Percentiles rank a stretch among this genome's conserved stretches.
Conservation (phyloP, 352 stramenopile species). For the Peronospora belbahrii region DNA sequence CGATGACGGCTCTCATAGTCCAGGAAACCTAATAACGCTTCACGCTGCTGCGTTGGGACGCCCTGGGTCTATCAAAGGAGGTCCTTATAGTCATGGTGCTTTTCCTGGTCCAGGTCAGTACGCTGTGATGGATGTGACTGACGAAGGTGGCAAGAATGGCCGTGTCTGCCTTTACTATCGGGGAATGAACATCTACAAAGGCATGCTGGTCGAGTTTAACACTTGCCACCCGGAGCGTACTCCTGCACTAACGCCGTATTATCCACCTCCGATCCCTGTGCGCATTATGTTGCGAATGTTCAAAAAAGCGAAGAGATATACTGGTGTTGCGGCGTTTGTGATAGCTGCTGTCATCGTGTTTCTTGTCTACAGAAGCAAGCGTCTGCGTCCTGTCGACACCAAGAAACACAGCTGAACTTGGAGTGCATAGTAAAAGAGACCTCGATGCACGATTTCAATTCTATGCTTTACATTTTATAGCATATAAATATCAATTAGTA, state of each 20-base stretch:
- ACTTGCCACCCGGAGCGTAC: constrained; percentile 67
- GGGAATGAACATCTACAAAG: constrained; percentile 49
- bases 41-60: constrained; percentile 76
- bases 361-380: constrained; percentile 16
- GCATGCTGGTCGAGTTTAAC: constrained; percentile 64
- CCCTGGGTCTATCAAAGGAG: constrained; percentile 78
- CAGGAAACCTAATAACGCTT: constrained; percentile 68
- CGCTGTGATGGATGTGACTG: constrained; percentile 68
- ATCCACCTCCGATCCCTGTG: constrained; percentile 49
- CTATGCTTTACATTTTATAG: constrained; percentile 12
- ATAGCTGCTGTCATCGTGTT: constrained; percentile 12
- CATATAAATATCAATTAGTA: constrained; percentile 17
- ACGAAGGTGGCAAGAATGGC: constrained; percentile 52
- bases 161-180: constrained; percentile 64
- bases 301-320: constrained; percentile 52
- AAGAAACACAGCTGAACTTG: constrained; percentile 26
- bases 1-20: constrained; percentile 68
- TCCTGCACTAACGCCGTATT: constrained; percentile 43
- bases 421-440: background rate
- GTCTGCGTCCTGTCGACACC: constrained; percentile 10
- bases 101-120: constrained; percentile 77
- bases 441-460: background rate
- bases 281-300: constrained; percentile 43
- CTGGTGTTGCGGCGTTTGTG: constrained; percentile 6
- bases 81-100: constrained; percentile 80